Percentiles rank a stretch among this genome's conserved stretches.
These are phyloP conservation scores for Microdochium paspali DNA, from an alignment of 2,329 filamentous ascomycete genomes.

Conservation along the genomic window DNA sequence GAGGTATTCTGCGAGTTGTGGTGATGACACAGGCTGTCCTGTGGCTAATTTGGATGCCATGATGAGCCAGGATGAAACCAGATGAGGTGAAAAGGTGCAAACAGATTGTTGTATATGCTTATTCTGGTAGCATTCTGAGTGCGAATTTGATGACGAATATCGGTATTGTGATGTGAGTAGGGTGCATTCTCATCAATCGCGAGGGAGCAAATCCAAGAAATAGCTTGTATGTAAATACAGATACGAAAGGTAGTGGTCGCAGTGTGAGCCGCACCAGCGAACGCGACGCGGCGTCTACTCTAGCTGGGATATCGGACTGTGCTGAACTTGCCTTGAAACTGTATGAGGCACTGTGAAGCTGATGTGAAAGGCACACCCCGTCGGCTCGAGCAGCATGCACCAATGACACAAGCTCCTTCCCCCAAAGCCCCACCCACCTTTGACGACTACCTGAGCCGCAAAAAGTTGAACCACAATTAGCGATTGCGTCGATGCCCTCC, in stretches of 20 bases:
- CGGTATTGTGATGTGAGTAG: no score
- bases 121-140: background rate
- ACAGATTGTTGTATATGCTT: background rate
- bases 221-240: no score
- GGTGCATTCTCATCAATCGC: no score
- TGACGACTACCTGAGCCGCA: constrained; percentile 4
- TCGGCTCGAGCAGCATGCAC: background rate
- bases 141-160: no score
- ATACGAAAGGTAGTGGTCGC: background rate
- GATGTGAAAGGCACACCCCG: background rate
- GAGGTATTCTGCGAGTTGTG: constrained; percentile 11
- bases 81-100: background rate
- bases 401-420: background rate
- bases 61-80: background rate
- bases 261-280: background rate
- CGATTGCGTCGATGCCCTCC: constrained; percentile 1
- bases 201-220: no score
- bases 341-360: background rate
- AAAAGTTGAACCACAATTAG: constrained; percentile 8
- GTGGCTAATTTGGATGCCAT: no score
- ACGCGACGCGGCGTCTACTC: background rate
- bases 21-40: no score
- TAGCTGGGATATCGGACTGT: no score
- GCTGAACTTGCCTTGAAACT: no score
- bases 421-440: constrained; percentile 5